These are phyloP conservation scores for Rhizophagus clarus DNA, from an alignment of 192 early-diverging fungal species.

Conservation along the genomic window DNA sequence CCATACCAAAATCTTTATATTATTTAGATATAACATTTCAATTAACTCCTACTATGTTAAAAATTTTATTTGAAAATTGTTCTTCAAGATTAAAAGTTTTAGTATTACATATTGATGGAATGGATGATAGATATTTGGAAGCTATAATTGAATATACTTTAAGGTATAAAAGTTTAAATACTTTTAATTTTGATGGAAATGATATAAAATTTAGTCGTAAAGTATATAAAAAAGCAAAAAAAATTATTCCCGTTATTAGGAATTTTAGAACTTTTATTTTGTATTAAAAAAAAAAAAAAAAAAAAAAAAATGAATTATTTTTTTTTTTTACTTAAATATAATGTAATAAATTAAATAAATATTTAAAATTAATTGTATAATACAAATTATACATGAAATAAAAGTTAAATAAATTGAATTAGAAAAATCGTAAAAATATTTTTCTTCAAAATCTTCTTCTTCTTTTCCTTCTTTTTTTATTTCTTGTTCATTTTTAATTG, in stretches of 20 bases:
- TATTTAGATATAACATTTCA: constrained; percentile 2
- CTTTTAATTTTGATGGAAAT: neutral
- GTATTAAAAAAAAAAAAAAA: neutral
- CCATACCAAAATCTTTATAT: neutral
- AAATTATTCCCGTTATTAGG: neutral
- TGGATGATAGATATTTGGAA: neutral
- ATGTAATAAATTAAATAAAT: constrained; percentile 49
- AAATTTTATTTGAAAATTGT: constrained; percentile 8
- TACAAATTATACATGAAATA: constrained; percentile 38
- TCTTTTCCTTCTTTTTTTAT: neutral
- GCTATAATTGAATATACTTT: neutral
- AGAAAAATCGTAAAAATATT: constrained; percentile 36
- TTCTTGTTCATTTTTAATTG: neutral
- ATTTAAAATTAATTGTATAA: constrained; percentile 50
- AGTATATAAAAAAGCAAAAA: neutral
- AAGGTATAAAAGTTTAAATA: neutral
- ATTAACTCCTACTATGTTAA: neutral
- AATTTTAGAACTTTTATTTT: neutral
- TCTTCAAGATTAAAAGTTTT: neutral
- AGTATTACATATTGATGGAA: neutral
- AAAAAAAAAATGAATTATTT: no score
- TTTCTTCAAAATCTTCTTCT: neutral
- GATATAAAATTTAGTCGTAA: neutral
- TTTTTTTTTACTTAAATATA: constrained; percentile 7
- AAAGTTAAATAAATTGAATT: constrained; percentile 40